Percentiles rank a stretch among this genome's conserved stretches.
Conservation (phyloP, 2,329 filamentous ascomycete genomes). For the Aciculosporium take region DNA sequence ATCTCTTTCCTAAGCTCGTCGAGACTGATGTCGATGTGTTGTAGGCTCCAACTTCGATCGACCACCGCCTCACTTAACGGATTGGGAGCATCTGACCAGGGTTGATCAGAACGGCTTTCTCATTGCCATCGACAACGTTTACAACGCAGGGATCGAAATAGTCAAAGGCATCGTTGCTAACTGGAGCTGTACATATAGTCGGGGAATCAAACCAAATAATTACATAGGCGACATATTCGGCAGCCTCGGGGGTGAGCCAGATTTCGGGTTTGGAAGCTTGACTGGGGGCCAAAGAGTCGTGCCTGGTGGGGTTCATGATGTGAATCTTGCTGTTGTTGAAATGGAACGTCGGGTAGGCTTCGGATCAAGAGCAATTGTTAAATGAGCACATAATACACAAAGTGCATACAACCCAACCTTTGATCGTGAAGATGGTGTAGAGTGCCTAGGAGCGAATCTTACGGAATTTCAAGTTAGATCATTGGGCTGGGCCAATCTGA, state of each 20-base stretch:
- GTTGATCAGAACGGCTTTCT: constrained; percentile 48
- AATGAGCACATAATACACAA: constrained; percentile 5
- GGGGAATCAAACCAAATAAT: constrained; percentile 44
- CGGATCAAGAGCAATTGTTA: constrained; percentile 12
- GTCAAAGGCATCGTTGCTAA: constrained; percentile 45
- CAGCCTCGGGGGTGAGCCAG: constrained; percentile 47
- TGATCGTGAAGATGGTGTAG: too few species aligned
- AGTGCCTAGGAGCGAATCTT: too few species aligned
- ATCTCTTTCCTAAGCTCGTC: not conserved
- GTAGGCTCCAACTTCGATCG: constrained; percentile 56
- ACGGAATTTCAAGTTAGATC: too few species aligned
- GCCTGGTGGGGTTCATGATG: constrained; percentile 8
- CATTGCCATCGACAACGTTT: constrained; percentile 52
- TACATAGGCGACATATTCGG: constrained; percentile 62
- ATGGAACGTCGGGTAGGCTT: constrained; percentile 15
- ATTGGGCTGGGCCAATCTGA: not conserved
- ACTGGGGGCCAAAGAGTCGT: constrained; percentile 22
- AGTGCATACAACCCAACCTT: too few species aligned
- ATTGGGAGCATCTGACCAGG: constrained; percentile 45
- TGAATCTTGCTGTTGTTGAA: constrained; percentile 14
- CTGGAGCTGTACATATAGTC: constrained; percentile 45
- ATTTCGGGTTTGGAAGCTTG: constrained; percentile 45
- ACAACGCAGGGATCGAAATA: constrained; percentile 49
- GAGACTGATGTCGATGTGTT: not conserved
- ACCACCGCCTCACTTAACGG: constrained; percentile 41